A percentile compares a stretch with the other conserved stretches of the same genome.
Evolutionary conservation across 2,329 filamentous ascomycete genomes (phyloP).

Genomic region (Chaetoscypha palmicola): DNA sequence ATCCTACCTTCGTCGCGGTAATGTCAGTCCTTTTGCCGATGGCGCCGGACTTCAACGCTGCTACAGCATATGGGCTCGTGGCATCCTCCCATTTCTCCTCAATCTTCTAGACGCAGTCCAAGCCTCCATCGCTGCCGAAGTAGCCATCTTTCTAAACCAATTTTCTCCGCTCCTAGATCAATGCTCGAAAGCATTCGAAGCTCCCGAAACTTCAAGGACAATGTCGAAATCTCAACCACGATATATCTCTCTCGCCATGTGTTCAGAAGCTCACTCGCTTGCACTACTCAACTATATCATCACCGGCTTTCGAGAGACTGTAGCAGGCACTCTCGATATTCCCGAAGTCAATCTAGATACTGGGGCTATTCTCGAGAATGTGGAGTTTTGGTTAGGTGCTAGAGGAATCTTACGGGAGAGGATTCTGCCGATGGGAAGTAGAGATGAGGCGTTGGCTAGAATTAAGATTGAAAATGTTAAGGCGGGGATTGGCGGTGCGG

Average conservation of each 20-base stretch:
- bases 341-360: slow-evolving; percentile 70
- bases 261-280: slow-evolving; percentile 72
- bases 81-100: slow-evolving; percentile 78
- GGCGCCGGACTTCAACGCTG: slow-evolving; percentile 61
- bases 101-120: slow-evolving; percentile 82
- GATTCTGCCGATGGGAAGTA: slow-evolving; percentile 64
- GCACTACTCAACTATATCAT: slow-evolving; percentile 70
- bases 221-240: slow-evolving; percentile 42
- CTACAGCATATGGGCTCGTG: slow-evolving; percentile 85
- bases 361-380: slow-evolving; percentile 65
- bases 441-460: slow-evolving; percentile 58
- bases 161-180: slow-evolving; percentile 73
- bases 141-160: slow-evolving; percentile 80
- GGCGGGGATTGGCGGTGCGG: slow-evolving; percentile 9
- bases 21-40: slow-evolving; percentile 73
- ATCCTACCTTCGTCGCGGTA: slow-evolving; percentile 63
- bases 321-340: slow-evolving; percentile 62
- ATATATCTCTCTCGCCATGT: slow-evolving; percentile 64
- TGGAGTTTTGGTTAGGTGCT: slow-evolving; percentile 72
- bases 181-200: slow-evolving; percentile 65
- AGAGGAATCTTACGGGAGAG: slow-evolving; percentile 63
- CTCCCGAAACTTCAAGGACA: slow-evolving; percentile 46
- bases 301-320: slow-evolving; percentile 51
- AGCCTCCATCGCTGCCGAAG: slow-evolving; percentile 72
- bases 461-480: slow-evolving; percentile 27